phyloP scores from a whole-genome alignment of 306 rosid species.

The Inga oerstediana region DNA sequence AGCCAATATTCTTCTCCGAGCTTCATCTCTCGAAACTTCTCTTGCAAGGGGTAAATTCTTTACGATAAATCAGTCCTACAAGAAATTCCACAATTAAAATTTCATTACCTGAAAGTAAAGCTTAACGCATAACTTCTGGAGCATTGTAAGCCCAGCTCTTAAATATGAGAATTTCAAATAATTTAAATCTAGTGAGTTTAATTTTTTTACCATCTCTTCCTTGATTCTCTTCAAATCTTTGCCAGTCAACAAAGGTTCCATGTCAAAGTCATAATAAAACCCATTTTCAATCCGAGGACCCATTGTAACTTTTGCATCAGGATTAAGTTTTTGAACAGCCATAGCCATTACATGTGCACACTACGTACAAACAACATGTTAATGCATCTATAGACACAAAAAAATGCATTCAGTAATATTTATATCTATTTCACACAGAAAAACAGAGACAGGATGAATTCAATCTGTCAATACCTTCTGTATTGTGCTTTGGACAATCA shows the following conservation, averaged over 20 bases:
- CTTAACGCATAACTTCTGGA: conserved; percentile 32
- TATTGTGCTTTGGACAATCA: not conserved
- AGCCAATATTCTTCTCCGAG: conserved; percentile 72
- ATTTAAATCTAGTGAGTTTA: conserved; percentile 9
- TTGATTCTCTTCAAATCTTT: conserved; percentile 89
- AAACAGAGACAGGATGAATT: not conserved
- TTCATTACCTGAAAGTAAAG: conserved; percentile 18
- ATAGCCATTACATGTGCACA: conserved; percentile 99
- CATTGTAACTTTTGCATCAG: conserved; percentile 93
- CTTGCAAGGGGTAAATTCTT: conserved; percentile 84
- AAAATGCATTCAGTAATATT: not conserved
- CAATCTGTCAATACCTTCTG: not conserved
- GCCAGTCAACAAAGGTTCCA: conserved; percentile 79
- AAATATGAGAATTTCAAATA: conserved; percentile 17
- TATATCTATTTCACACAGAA: not conserved
- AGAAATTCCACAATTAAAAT: conserved; percentile 34
- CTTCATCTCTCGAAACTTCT: conserved; percentile 95
- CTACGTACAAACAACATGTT: conserved; percentile 42
- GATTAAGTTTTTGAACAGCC: conserved; percentile 96
- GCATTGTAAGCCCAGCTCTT: conserved; percentile 10
- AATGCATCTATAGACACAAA: conserved; percentile 22
- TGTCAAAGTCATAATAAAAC: conserved; percentile 93
- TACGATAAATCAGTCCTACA: conserved; percentile 82
- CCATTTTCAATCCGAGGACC: conserved; percentile 99
- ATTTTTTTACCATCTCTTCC: conserved; percentile 86